Evolutionary conservation across 257 asterid genomes (phyloP).

Genomic region (Forsythia suspensa): DNA sequence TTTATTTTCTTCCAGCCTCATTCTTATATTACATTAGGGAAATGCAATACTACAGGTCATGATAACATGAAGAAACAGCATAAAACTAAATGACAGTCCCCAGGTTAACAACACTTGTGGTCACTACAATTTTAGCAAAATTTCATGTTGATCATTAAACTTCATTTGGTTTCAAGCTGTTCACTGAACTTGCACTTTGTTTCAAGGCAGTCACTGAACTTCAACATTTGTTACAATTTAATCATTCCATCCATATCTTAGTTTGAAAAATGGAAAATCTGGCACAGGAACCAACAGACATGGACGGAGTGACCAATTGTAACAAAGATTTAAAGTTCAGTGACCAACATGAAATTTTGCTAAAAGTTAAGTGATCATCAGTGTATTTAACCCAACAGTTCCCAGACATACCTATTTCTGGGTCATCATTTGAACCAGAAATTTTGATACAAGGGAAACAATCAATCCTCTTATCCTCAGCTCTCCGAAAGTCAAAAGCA

Average conservation of each 20-base stretch:
- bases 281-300: too few relatives aligned
- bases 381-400: neutral
- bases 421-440: constrained; percentile 56
- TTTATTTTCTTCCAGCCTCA: constrained; percentile 21
- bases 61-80: constrained; percentile 2
- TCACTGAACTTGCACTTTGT: too few relatives aligned
- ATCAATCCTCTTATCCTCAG: constrained; percentile 84
- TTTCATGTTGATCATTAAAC: too few relatives aligned
- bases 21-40: constrained; percentile 9
- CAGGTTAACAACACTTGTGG: neutral
- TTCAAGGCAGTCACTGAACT: too few relatives aligned
- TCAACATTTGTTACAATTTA: too few relatives aligned
- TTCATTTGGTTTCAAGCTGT: too few relatives aligned
- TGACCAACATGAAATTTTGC: too few relatives aligned
- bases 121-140: neutral
- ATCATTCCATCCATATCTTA: too few relatives aligned
- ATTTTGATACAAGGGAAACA: constrained; percentile 81
- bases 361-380: neutral
- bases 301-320: too few relatives aligned
- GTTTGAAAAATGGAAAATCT: too few relatives aligned
- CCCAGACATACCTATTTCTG: constrained; percentile 59
- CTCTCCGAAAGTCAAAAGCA: constrained; percentile 88
- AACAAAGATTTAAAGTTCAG: neutral
- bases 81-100: neutral
- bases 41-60: constrained; percentile 12